Evolutionary conservation across 768 basidiomycete genomes (phyloP), one percentile per base, ranked within the genome.

Genomic region (Kwoniella dejecticola): DNA sequence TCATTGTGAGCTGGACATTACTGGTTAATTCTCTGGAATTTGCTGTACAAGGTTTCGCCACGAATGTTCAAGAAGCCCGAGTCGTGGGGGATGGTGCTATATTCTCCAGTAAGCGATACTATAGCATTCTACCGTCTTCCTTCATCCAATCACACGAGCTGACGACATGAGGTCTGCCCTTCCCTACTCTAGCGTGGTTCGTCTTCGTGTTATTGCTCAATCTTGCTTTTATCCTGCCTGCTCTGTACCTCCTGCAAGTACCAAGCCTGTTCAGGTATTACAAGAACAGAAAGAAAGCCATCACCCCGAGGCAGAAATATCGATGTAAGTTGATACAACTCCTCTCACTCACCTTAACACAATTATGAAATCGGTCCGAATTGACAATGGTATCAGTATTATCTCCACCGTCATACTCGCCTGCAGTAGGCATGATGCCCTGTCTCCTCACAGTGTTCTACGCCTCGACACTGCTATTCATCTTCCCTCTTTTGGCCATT

Each of bases 221-320:
- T 66, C 76, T 87, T 23, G 88, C 88, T 19, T 82, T 89, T 57
- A 83, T 89, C 47, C 81, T 85, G 52, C 90, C 90, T 10, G 89
- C 84, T 21, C 75, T 89, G 24, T 83, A 89, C 41, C 64, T 90
- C 64, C 81, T 92, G n/a, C 89, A 89, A 74, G 88, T 88, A 7
- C 63, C 83, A 33, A 83, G 85, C 29, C 77, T 90, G 24, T 85
- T 84, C 84, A 81, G 76, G 50, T 83, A 87, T 19, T 61, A 85
- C 40, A 81, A 82, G 29, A 82, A 84, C 2, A 85, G 88, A 71
- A 83, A 80, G 60, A 80, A 82, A 30, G 86, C 87, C 10, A 69
- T 88, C 21, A 92, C 90, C 7, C 90, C 90, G 45, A 82, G 90
- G 38, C 87, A 91, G 75, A 82, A 85, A 19, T 92, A 90, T 80